Conservation (phyloP, 2,329 filamentous ascomycete genomes). For the Apiospora sp. region DNA sequence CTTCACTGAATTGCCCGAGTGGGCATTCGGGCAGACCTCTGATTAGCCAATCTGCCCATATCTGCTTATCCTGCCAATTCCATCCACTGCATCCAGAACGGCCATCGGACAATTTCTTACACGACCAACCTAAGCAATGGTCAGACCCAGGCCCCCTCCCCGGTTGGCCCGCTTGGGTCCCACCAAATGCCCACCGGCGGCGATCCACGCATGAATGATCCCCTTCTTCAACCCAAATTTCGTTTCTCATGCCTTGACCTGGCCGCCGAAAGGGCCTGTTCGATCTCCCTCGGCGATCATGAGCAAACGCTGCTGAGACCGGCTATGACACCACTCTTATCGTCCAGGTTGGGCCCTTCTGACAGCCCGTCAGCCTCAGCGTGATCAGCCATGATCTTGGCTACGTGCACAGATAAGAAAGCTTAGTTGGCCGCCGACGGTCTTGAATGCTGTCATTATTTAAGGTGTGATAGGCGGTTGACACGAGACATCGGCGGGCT, state of each 20-base stretch:
- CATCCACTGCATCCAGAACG: background rate
- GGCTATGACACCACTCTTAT: background rate
- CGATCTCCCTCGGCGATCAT: slow-evolving; percentile 6
- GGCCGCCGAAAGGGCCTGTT: background rate
- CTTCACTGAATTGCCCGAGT: slow-evolving; percentile 10
- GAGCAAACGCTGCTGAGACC: slow-evolving; percentile 15
- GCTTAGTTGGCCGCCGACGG: background rate
- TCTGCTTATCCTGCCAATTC: background rate
- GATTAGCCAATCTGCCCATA: slow-evolving; percentile 5
- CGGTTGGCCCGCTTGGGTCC: background rate
- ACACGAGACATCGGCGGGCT: slow-evolving; percentile 11
- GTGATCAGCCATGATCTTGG: background rate
- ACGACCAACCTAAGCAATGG: slow-evolving; percentile 12
- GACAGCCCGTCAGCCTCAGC: background rate
- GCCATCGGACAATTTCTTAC: slow-evolving; percentile 14
- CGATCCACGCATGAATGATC: slow-evolving; percentile 25
- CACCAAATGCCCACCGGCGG: background rate
- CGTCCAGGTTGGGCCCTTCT: background rate
- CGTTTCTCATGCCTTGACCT: slow-evolving; percentile 17
- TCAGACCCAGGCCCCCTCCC: background rate
- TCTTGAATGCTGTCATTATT: slow-evolving; percentile 10
- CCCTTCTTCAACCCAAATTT: slow-evolving; percentile 18
- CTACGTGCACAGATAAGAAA: background rate
- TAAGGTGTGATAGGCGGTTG: background rate
- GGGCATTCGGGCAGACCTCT: background rate